Conservation (phyloP, 768 basidiomycete species). For the Lactarius psammicola region DNA sequence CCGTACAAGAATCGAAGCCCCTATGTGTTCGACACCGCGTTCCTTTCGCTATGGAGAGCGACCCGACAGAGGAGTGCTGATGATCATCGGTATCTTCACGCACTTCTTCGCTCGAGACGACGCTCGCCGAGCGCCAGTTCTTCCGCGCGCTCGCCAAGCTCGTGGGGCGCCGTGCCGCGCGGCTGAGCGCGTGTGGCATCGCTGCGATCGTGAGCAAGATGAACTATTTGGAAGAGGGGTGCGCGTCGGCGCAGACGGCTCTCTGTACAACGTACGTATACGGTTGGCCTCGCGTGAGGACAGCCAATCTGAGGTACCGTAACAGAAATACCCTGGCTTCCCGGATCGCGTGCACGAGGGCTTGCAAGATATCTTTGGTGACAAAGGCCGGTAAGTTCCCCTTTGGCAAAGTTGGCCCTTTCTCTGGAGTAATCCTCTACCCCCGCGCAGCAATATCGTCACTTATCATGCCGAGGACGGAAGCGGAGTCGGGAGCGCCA, state of each 20-base stretch:
- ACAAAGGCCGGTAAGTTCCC: conserved; percentile 80
- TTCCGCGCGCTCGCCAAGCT: conserved; percentile 91
- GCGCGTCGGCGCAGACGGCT: conserved; percentile 91
- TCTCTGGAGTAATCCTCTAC: not conserved
- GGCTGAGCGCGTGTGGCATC: conserved; percentile 92
- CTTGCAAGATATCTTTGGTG: conserved; percentile 91
- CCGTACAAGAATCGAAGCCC: conserved; percentile 96
- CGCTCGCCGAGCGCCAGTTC: conserved; percentile 94
- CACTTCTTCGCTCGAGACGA: conserved; percentile 98
- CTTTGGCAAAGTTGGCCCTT: not conserved
- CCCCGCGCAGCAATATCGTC: conserved; percentile 56
- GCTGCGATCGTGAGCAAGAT: conserved; percentile 95
- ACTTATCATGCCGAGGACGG: conserved; percentile 89
- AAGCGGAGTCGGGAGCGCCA: conserved; percentile 93
- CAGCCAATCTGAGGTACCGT: not conserved
- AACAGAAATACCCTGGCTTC: conserved; percentile 95
- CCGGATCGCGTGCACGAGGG: conserved; percentile 92
- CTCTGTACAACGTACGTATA: conserved; percentile 82
- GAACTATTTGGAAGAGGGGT: conserved; percentile 89
- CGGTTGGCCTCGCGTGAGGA: not conserved
- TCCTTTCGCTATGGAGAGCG: conserved; percentile 95
- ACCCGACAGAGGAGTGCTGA: conserved; percentile 95
- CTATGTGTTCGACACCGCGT: conserved; percentile 93
- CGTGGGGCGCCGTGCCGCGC: conserved; percentile 85
- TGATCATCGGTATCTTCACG: conserved; percentile 95